Evolutionary conservation across 2,329 filamentous ascomycete species (phyloP), one percentile per base, ranked within the genome.

Genomic region (Chaetomium sp.): DNA sequence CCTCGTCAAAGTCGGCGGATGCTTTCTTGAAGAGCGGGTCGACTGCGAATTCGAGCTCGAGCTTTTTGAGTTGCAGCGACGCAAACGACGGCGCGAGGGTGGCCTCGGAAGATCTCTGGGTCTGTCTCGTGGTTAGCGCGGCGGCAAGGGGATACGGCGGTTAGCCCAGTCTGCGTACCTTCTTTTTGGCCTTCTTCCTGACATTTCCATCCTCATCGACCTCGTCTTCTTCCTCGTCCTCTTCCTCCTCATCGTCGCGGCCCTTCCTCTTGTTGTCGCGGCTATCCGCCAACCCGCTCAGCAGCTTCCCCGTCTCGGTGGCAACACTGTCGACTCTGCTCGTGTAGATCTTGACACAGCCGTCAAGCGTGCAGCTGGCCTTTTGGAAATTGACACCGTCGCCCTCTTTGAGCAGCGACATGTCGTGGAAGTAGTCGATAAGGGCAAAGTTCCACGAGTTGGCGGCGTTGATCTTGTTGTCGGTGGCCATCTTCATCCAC

Each of bases 391-490:
- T 99, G 78, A 99, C 93, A 16, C 93, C 90, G 69, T 99, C 93
- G 33, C 95, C 95, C 74, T 99, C 95, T 75, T 96, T 96, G 56
- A 99, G 82, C 51, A 99, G 81, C 1, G 93, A 97, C 95, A 99
- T 98, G 74, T 99, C 95, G 77, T 99, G 94, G 74, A 99, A 99
- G 79, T 99, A 99, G 78, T 99, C 95, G 75, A 99, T 99, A 21
- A 99, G 85, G n/a, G 95, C 95, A 79, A 99, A 98, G 77, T 98
- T 98, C 95, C 95, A 99, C 33, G 93, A 97, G 78, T 99, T 99
- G 65, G 90, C 88, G 57, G 95, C 94, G 76, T 98, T 99, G 83
- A 99, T 99, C 79, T 95, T 95, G 80, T 99, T 99, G 81, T 99
- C 95, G 19, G 95, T 98, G 2, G 95, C 95, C 93, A 99, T 96